Base-by-base conservation (phyloP, 371 early-diverging fungal genomes). In the Chytridium lagenaria region DNA sequence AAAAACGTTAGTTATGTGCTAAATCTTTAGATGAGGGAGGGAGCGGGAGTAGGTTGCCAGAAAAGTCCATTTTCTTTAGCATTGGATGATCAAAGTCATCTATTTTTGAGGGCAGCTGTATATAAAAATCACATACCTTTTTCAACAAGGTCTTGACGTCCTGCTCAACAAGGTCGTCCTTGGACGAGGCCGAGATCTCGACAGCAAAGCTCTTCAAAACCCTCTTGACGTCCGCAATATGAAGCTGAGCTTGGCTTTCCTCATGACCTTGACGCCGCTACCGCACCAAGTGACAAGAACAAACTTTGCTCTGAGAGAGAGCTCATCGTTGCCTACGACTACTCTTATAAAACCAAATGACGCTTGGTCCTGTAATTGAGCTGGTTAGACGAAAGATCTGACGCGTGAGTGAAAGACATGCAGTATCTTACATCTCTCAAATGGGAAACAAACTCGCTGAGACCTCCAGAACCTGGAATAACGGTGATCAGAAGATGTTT, bases 291-390 rank as follows among this genome's bases (percentile, higher is more conserved):
- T 86, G 0, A 93, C 80, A 5, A 92, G 78, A 10, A 92, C 85
- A 76, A 91, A 92, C 80, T 92, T 92, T 61, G 86, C 81, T 70
- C 92, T 83, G 59, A 88, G 76, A 26, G 86, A 90, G n/a, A 92
- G 89, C 87, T 92, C 92, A 77, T 94, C 94, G 78, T 95, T 95
- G 50, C 92, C 91, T 78, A 94, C 88, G 44, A 88, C 83, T 78
- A 93, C 84, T 31, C 87, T 85, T 68, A 94, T 75, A 75, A 92
- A 95, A 7, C 93, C 95, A 80, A 92, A 95, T 12, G 89, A 91
- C 36, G 94, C 92, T 51, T 90, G 82, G 64, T 92, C 88, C 30
- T 76, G 26, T 16, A 15, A 22, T 12, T n/a, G 19, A 22, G 23
- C 38, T n/a, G n/a, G n/a, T n/a, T n/a, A n/a, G n/a, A n/a, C n/a